A percentile compares a stretch with the other conserved stretches of the same genome.
Conservation (phyloP, 768 basidiomycete genomes). For the Tremella fuciformis region DNA sequence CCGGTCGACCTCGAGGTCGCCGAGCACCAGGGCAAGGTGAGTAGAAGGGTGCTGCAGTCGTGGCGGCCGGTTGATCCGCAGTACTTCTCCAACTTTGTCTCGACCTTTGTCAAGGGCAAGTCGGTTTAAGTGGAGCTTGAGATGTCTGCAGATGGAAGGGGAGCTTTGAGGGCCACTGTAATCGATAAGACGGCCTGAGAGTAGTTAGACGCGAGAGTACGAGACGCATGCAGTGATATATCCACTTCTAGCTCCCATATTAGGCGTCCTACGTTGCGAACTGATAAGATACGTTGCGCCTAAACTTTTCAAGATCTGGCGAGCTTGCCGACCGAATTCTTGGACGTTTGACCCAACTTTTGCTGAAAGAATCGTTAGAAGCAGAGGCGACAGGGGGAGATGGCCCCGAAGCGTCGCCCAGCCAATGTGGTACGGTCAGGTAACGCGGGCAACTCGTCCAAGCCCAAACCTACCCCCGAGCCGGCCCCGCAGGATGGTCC, state of each 20-base stretch:
- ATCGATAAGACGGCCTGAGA: too few relatives aligned
- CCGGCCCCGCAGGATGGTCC: constrained; percentile 23
- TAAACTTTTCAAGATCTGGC: too few relatives aligned
- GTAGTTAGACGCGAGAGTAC: too few relatives aligned
- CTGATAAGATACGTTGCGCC: too few relatives aligned
- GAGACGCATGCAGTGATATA: too few relatives aligned
- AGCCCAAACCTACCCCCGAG: constrained; percentile 48
- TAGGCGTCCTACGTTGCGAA: too few relatives aligned
- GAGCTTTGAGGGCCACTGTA: too few relatives aligned
- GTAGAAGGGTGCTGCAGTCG: neutral
- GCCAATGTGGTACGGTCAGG: constrained; percentile 81
- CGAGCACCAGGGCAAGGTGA: constrained; percentile 29
- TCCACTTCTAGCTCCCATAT: too few relatives aligned
- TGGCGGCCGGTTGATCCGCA: neutral
- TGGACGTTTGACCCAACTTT: too few relatives aligned
- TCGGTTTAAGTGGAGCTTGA: constrained; percentile 7
- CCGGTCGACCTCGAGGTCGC: constrained; percentile 26
- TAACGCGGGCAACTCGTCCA: constrained; percentile 83
- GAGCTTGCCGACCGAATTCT: too few relatives aligned
- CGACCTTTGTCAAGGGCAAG: constrained; percentile 21
- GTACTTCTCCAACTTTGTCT: constrained; percentile 18
- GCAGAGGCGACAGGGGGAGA: constrained; percentile 10
- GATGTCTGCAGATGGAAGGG: too few relatives aligned
- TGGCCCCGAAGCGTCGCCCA: constrained; percentile 55
- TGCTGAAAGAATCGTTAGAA: too few relatives aligned